Base-by-base conservation (phyloP, 2,329 filamentous ascomycete species). In the Chaetomiaceae sp. region DNA sequence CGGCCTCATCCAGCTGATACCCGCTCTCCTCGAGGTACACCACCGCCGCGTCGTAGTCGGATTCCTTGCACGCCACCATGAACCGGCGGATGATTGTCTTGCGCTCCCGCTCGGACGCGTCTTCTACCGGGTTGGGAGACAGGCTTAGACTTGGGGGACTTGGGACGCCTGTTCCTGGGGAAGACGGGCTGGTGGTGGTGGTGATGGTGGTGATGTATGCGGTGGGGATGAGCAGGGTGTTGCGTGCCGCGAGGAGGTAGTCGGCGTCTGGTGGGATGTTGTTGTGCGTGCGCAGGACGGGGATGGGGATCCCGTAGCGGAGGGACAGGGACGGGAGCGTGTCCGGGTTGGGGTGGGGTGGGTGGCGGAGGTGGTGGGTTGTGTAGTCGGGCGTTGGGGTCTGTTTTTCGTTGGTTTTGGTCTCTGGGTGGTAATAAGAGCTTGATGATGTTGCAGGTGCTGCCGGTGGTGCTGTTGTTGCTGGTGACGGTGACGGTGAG, bases 11-110 rank as follows among this genome's bases (percentile, higher is more conserved):
- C 14, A 91, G 71, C 61, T 90, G 77, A 66, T 87, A 89, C 7
- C 76, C 75, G 20, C 76, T 73, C 66, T 89, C 84, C 63, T 89
- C 80, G 38, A 94, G 75, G 67, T 94, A 94, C 18, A 91, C 66
- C 25, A 87, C 67, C 1, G 89, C 89, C 46, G 90, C 75, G 65
- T 90, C 85, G 71, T 84, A 91, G 74, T 91, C 86, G 21, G 80
- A 73, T 25, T 89, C 85, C 66, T 92, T 92, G 70, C 85, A 89
- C 1, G 78, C 76, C 2, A 89, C 82, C 88, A 91, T 91, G 75
- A 86, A 92, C 56, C 86, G 80, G 37, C 89, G 76, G 30, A 92
- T 77, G 64, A 84, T 85, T 16, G 73, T 76, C 70, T 89, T 91
- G 57, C 83, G 78, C 45, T 79, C 73, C 69, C 88, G 85, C 63